Evolutionary conservation across 1,139 yeast species (phyloP), one percentile per base, ranked within the genome.

Genomic region (Yamadazyma atmosphaerica): DNA sequence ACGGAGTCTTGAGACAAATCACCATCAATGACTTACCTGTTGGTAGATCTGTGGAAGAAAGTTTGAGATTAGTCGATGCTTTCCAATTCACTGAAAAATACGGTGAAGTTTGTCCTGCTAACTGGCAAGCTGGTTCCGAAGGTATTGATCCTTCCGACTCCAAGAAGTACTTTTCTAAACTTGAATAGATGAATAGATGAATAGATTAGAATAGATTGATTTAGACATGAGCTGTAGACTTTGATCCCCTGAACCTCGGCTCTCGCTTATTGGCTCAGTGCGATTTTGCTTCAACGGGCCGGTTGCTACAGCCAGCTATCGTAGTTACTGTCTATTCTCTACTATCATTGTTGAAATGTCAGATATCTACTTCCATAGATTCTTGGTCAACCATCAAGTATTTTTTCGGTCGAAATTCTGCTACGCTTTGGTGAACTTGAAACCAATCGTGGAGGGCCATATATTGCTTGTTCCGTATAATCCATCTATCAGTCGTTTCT

Each of bases 21-120:
- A 89, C 98, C 73, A 78, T 90, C 79, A 90, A 92, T 79, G 97
- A 92, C 69, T 84, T 90, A 68, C 96, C 98, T 66, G 98, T 92
- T 55, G 98, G 98, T 69, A 89, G 98, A 81, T 86, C 88, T 59
- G 98, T 90, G 54, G 96, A 89, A 53, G 98, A 92, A 79, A 86
- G 97, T 55, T 78, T 87, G 65, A 89, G 98, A 85, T 83, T 92
- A 67, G 81, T 92, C 53, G 98, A 92, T 67, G 98, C 97, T 58
- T 90, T 92, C 96, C 95, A 90, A 78, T 89, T 92, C 88, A 85
- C 96, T 61, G 96, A 90, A 72, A 85, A 87, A 79, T 75, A 90
- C 81, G 96, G 98, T 74, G 96, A 92, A 74, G 98, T 92, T 55
- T 87, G 96, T 75, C 97, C 97, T 59, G 97, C 98, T 68, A 90